A percentile compares a stretch with the other conserved stretches of the same genome.
phyloP scores from a whole-genome alignment of 2,329 filamentous ascomycete genomes.

The Incumbomyces delicatus region DNA sequence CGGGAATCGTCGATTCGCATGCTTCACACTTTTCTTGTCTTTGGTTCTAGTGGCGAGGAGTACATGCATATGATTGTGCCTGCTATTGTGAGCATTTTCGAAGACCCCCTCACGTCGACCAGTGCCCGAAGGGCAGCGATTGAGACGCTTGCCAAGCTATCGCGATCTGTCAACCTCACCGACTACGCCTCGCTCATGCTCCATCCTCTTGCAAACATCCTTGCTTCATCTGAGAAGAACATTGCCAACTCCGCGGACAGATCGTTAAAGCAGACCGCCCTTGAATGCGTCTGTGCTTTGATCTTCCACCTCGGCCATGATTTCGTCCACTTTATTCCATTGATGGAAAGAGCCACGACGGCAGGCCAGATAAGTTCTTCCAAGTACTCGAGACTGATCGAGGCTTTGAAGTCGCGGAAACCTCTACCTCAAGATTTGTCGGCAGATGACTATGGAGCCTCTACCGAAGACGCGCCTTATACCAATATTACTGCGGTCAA shows the following conservation, averaged over 20 bases:
- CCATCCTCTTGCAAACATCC: constrained; percentile 75
- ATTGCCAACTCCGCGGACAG: constrained; percentile 54
- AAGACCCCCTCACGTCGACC: constrained; percentile 71
- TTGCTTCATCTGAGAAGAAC: constrained; percentile 34
- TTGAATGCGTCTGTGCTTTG: constrained; percentile 89
- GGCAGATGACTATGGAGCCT: constrained; percentile 70
- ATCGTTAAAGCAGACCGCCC: constrained; percentile 64
- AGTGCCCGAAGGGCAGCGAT: constrained; percentile 80
- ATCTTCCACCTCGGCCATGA: constrained; percentile 95
- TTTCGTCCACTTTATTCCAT: constrained; percentile 86
- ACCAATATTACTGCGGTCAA: constrained; percentile 56
- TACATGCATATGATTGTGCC: constrained; percentile 99
- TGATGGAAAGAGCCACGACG: constrained; percentile 77
- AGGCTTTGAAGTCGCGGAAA: constrained; percentile 88
- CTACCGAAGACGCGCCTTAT: constrained; percentile 56
- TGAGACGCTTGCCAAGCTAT: constrained; percentile 88
- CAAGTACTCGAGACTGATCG: constrained; percentile 86
- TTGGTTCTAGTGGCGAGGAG: constrained; percentile 89
- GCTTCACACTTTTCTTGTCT: constrained; percentile 88
- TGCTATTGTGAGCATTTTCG: constrained; percentile 87
- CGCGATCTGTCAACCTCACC: constrained; percentile 90
- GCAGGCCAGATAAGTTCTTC: constrained; percentile 73
- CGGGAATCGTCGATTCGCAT: constrained; percentile 81
- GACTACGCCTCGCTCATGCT: constrained; percentile 96
- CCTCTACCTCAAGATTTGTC: constrained; percentile 90